A percentile compares a stretch with the other conserved stretches of the same genome.
phyloP scores from a whole-genome alignment of 768 basidiomycete genomes.

The Lyophyllum decastes region DNA sequence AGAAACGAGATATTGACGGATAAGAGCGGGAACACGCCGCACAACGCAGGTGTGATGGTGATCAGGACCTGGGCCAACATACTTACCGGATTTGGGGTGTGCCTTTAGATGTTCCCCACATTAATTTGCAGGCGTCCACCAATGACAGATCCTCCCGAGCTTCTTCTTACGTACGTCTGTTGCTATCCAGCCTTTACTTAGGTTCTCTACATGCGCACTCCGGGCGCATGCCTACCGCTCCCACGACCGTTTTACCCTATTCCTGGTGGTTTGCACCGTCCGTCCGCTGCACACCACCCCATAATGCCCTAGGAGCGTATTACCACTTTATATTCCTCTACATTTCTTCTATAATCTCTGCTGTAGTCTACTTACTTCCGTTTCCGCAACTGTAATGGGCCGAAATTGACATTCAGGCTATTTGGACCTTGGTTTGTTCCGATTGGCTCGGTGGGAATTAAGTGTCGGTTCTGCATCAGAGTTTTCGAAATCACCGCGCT shows the following conservation, averaged over 20 bases:
- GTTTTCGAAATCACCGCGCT: slow-evolving; percentile 68
- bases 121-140: slow-evolving; percentile 36
- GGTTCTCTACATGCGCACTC: slow-evolving; percentile 44
- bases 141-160: slow-evolving; percentile 42
- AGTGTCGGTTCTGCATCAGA: slow-evolving; percentile 49
- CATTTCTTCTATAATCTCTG: slow-evolving; percentile 18
- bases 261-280: slow-evolving; percentile 18
- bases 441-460: slow-evolving; percentile 68
- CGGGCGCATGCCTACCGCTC: slow-evolving; percentile 51
- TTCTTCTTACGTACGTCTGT: slow-evolving; percentile 51
- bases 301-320: slow-evolving; percentile 19
- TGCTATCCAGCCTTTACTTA: slow-evolving; percentile 51
- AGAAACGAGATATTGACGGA: slow-evolving; percentile 29
- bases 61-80: slow-evolving; percentile 17
- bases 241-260: slow-evolving; percentile 45
- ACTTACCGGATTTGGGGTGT: slow-evolving; percentile 22
- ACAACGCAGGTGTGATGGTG: slow-evolving; percentile 14
- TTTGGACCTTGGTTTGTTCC: slow-evolving; percentile 49
- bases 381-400: slow-evolving; percentile 14
- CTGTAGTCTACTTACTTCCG: slow-evolving; percentile 17
- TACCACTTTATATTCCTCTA: slow-evolving; percentile 23
- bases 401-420: slow-evolving; percentile 20
- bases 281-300: slow-evolving; percentile 9
- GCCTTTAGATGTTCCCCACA: slow-evolving; percentile 41
- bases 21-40: slow-evolving; percentile 14